Conservation (phyloP, 1,284 basidiomycete genomes). For the Phylloporus sp. region DNA sequence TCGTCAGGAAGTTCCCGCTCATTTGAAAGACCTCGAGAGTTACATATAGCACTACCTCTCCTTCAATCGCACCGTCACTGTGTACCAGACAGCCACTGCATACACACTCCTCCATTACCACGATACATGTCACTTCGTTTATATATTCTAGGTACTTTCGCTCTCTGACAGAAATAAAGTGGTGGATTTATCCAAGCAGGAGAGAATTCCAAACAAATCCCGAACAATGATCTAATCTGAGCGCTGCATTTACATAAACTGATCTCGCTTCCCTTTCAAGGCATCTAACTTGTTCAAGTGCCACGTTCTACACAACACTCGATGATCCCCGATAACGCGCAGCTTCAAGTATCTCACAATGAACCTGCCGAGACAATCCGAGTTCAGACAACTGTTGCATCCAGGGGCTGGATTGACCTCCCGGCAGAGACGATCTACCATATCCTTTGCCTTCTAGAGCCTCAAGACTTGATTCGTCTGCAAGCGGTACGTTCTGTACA, state of each 20-base stretch:
- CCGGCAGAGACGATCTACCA: conserved; percentile 22
- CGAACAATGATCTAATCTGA: no score
- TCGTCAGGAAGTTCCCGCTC: conserved; percentile 16
- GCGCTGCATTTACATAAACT: no score
- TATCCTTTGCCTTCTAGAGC: conserved; percentile 12
- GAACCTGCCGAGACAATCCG: background rate
- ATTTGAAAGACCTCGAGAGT: conserved; percentile 7
- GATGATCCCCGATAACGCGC: conserved; percentile 16
- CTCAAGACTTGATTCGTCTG: conserved; percentile 23
- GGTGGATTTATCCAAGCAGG: no score
- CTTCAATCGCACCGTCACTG: conserved; percentile 1
- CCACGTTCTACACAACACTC: background rate
- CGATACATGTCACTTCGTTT: conserved; percentile 4
- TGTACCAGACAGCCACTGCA: conserved; percentile 4
- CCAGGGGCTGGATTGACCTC: conserved; percentile 8
- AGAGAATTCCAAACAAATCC: no score
- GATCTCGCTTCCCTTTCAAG: no score
- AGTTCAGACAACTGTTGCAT: background rate
- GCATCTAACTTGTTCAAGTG: no score
- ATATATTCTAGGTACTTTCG: background rate
- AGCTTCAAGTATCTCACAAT: background rate
- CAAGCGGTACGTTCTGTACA: conserved; percentile 16
- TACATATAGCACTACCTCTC: background rate
- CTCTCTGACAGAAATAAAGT: background rate
- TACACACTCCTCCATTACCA: conserved; percentile 20